A percentile compares a stretch with the other conserved stretches of the same genome.
Conservation (phyloP, 768 basidiomycete species). For the Tylopilus sp. region DNA sequence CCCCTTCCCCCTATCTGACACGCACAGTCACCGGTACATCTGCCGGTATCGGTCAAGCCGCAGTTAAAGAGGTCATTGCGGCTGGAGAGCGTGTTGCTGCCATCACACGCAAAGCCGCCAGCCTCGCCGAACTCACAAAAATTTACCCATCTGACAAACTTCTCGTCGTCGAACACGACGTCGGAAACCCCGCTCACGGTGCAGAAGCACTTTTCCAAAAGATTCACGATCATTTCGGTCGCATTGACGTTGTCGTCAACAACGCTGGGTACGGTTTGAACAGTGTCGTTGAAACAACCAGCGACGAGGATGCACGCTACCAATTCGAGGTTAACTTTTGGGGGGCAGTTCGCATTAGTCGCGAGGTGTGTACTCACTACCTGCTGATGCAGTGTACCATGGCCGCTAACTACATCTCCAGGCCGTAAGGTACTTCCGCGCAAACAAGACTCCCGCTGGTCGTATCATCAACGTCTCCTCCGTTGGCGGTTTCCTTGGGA, state of each 20-base stretch:
- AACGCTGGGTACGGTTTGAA: constrained; percentile 28
- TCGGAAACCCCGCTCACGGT: constrained; percentile 22
- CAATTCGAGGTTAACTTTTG: constrained; percentile 35
- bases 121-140: constrained; percentile 15
- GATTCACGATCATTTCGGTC: constrained; percentile 25
- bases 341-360: constrained; percentile 24
- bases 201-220: constrained; percentile 18
- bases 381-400: background rate
- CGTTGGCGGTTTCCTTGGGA: constrained; percentile 14
- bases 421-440: constrained; percentile 31
- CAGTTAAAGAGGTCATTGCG: constrained; percentile 25
- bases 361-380: constrained; percentile 13
- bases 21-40: constrained; percentile 40
- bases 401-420: background rate
- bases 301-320: constrained; percentile 23
- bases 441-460: constrained; percentile 23
- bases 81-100: constrained; percentile 29
- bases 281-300: constrained; percentile 26
- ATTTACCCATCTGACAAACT: constrained; percentile 20
- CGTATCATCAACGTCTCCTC: constrained; percentile 24
- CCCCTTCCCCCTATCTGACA: background rate
- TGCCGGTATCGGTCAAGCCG: constrained; percentile 36
- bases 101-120: constrained; percentile 24
- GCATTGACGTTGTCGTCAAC: constrained; percentile 33
- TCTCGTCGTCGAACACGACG: constrained; percentile 29